These are phyloP conservation scores for Rubia tinctorum DNA, from an alignment of 305 asterid species.

Conservation along the genomic window DNA sequence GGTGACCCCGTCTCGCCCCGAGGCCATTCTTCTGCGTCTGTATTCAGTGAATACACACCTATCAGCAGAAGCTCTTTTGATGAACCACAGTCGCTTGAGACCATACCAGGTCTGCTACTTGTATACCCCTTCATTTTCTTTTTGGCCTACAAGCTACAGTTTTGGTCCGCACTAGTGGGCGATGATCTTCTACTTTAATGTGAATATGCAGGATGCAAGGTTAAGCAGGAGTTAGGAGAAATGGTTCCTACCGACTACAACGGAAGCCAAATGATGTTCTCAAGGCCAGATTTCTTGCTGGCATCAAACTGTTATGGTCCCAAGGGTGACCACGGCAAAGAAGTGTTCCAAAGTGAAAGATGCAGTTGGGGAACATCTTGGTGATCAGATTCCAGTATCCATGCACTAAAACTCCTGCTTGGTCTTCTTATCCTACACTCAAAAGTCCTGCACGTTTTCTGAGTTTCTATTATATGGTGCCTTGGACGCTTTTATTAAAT, in stretches of 20 bases:
- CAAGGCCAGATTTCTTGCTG: constrained; percentile 44
- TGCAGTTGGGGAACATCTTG: constrained; percentile 31
- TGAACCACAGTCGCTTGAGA: constrained; percentile 36
- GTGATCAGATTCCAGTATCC: constrained; percentile 20
- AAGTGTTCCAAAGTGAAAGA: constrained; percentile 30
- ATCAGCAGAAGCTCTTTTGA: constrained; percentile 42
- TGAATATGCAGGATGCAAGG: constrained; percentile 35
- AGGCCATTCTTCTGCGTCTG: constrained; percentile 44
- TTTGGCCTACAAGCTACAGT: not conserved
- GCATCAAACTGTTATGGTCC: constrained; percentile 36
- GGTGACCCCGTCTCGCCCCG: constrained; percentile 46
- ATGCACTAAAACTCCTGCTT: constrained; percentile 32
- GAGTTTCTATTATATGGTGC: constrained; percentile 8
- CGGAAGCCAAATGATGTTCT: constrained; percentile 25
- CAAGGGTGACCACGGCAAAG: constrained; percentile 19
- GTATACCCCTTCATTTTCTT: not conserved
- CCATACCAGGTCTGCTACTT: constrained; percentile 28
- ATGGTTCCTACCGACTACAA: constrained; percentile 22
- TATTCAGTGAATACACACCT: constrained; percentile 48
- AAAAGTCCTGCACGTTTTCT: constrained; percentile 14
- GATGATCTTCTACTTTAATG: constrained; percentile 8
- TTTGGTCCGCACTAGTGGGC: not conserved
- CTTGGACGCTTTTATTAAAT: constrained; percentile 12
- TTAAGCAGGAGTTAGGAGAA: constrained; percentile 32
- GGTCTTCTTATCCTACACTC: constrained; percentile 12